phyloP scores from a whole-genome alignment of 768 basidiomycete species.

The Dioszegia hungarica region DNA sequence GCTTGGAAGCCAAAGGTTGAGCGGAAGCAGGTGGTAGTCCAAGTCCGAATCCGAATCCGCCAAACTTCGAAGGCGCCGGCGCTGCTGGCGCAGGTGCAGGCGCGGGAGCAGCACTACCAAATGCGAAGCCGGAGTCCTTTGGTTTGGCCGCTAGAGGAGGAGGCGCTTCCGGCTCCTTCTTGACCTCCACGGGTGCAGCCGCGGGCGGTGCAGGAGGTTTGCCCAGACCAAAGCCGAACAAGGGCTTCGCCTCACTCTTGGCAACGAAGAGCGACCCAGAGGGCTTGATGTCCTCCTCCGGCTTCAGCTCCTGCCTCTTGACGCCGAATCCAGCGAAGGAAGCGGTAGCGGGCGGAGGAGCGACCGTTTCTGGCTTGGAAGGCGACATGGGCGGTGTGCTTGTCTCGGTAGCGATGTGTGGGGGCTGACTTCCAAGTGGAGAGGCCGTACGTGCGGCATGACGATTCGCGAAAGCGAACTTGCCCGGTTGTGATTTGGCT shows the following conservation, averaged over 20 bases:
- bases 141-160: not conserved
- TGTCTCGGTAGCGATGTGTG: constrained; percentile 11
- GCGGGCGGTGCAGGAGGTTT: constrained; percentile 11
- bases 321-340: not conserved
- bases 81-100: not conserved
- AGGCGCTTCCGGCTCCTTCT: not conserved
- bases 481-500: not conserved
- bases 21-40: constrained; percentile 20
- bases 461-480: constrained; percentile 15
- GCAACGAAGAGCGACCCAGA: not conserved
- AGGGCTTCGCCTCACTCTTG: constrained; percentile 2
- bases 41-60: constrained; percentile 39
- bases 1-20: not conserved
- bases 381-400: constrained; percentile 28
- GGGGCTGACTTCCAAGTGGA: constrained; percentile 30
- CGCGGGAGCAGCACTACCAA: not conserved
- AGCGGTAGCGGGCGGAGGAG: too few species aligned
- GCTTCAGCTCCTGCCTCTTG: not conserved
- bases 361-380: constrained; percentile 6
- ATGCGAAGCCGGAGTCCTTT: not conserved
- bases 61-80: not conserved
- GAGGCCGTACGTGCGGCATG: constrained; percentile 37
- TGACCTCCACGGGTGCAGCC: not conserved
- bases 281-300: not conserved
- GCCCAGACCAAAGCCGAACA: constrained; percentile 42